Conservation (phyloP, 805 yeast genomes). For the Debaryomyces hansenii region DNA sequence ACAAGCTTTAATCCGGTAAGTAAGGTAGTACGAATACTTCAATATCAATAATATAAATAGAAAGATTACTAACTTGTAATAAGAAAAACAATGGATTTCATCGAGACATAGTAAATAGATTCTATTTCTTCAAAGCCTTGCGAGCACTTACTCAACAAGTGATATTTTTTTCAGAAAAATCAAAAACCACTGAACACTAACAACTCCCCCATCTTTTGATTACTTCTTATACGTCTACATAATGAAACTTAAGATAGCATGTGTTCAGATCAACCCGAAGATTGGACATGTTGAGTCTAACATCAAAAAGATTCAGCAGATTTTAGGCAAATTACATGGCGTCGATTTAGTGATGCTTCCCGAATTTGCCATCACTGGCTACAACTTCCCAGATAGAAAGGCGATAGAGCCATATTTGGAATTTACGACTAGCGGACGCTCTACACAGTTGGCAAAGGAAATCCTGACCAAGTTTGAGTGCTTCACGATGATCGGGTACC, state of each 20-base stretch:
- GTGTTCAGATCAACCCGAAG: conserved; percentile 66
- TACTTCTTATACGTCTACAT: not conserved
- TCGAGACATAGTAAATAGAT: too few species aligned
- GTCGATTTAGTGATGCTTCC: conserved; percentile 79
- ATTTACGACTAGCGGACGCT: conserved; percentile 40
- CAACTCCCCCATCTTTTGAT: too few species aligned
- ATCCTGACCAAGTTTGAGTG: conserved; percentile 54
- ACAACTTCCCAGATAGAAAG: conserved; percentile 53
- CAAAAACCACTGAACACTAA: too few species aligned
- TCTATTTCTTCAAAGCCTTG: too few species aligned
- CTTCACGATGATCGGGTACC: conserved; percentile 79
- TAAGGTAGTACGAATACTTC: not conserved
- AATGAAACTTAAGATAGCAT: conserved; percentile 59
- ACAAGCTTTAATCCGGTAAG: too few species aligned
- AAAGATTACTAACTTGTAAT: not conserved
- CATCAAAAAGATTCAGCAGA: conserved; percentile 42
- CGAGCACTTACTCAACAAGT: too few species aligned
- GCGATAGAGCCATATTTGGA: conserved; percentile 64
- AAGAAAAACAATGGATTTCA: not conserved
- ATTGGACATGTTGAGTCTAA: conserved; percentile 62
- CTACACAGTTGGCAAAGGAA: conserved; percentile 56
- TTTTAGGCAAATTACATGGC: conserved; percentile 28
- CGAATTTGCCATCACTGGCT: conserved; percentile 83
- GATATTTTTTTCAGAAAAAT: too few species aligned
- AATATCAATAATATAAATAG: not conserved